Conservation (phyloP, 1,139 yeast genomes). For the Diutina scorzettiae region DNA sequence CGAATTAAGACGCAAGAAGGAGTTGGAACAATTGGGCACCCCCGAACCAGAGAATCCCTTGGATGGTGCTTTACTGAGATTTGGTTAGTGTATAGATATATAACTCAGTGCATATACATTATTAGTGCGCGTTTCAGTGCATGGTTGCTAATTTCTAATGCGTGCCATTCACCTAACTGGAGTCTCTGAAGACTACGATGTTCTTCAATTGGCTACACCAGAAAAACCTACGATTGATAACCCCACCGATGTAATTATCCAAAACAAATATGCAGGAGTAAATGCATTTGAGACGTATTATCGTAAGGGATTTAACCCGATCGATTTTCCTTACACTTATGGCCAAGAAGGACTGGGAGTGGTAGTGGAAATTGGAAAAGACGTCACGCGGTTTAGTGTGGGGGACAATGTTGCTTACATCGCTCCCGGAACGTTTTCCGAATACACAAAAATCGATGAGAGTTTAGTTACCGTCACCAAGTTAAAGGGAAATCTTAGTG, state of each 20-base stretch:
- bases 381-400: slow-evolving; percentile 41
- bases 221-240: slow-evolving; percentile 46
- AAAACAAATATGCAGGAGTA: slow-evolving; percentile 64
- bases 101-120: no score
- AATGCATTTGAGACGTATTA: slow-evolving; percentile 77
- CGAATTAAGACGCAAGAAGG: slow-evolving; percentile 48
- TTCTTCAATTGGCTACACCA: slow-evolving; percentile 34
- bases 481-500: slow-evolving; percentile 34
- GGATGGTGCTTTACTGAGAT: slow-evolving; percentile 49
- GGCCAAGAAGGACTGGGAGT: slow-evolving; percentile 79
- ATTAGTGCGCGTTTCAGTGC: no score
- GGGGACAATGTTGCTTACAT: slow-evolving; percentile 68
- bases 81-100: slow-evolving; percentile 13
- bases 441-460: slow-evolving; percentile 44
- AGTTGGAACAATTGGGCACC: slow-evolving; percentile 36
- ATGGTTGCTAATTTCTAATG: no score
- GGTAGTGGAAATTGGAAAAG: slow-evolving; percentile 56
- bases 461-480: slow-evolving; percentile 24
- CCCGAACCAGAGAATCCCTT: slow-evolving; percentile 40
- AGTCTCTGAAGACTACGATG: slow-evolving; percentile 33
- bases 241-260: slow-evolving; percentile 48
- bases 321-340: slow-evolving; percentile 42
- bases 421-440: slow-evolving; percentile 48
- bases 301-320: slow-evolving; percentile 63
- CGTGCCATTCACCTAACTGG: slow-evolving; percentile 23